These are phyloP conservation scores for Martensiomyces pterosporus DNA, from an alignment of 192 early-diverging fungal species.

Conservation along the genomic window DNA sequence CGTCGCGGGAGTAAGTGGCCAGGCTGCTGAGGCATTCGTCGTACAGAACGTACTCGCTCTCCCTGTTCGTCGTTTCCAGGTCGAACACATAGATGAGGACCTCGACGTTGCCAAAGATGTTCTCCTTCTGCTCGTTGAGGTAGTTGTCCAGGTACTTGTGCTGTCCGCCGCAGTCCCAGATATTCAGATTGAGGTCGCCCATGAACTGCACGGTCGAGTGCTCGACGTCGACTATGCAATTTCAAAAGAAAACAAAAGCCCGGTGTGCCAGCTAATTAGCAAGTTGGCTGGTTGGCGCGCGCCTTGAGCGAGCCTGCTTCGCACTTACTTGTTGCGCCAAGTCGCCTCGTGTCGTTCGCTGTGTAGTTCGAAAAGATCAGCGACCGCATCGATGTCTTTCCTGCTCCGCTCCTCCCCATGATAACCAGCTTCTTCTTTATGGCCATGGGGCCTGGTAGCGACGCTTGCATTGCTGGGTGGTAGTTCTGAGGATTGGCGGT, in stretches of 20 bases:
- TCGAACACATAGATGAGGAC: slow-evolving; percentile 99
- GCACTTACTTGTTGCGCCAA: slow-evolving; percentile 97
- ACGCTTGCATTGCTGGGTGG: slow-evolving; percentile 1
- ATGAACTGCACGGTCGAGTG: slow-evolving; percentile 94
- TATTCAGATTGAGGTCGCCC: slow-evolving; percentile 91
- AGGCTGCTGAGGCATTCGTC: slow-evolving; percentile 85
- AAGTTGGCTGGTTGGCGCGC: too few relatives aligned
- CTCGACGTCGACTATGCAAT: slow-evolving; percentile 98
- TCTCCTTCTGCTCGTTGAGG: slow-evolving; percentile 85
- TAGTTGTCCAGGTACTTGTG: slow-evolving; percentile 98
- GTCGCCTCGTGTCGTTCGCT: slow-evolving; percentile 86
- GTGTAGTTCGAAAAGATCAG: slow-evolving; percentile 99
- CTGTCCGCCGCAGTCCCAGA: slow-evolving; percentile 96
- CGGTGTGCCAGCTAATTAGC: too few relatives aligned
- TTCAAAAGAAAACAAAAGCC: too few relatives aligned
- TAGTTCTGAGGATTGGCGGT: too few relatives aligned
- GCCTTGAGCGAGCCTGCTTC: too few relatives aligned
- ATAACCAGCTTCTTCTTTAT: slow-evolving; percentile 75
- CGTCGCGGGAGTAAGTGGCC: slow-evolving; percentile 74
- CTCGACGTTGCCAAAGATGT: slow-evolving; percentile 97
- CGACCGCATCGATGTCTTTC: slow-evolving; percentile 98
- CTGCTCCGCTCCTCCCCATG: slow-evolving; percentile 95
- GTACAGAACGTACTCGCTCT: slow-evolving; percentile 89
- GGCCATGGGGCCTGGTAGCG: neutral
- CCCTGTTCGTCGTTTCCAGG: slow-evolving; percentile 84